A percentile compares a stretch with the other conserved stretches of the same genome.
Conservation (phyloP, 805 yeast species). For the Lipomyces yamanashiensis region DNA sequence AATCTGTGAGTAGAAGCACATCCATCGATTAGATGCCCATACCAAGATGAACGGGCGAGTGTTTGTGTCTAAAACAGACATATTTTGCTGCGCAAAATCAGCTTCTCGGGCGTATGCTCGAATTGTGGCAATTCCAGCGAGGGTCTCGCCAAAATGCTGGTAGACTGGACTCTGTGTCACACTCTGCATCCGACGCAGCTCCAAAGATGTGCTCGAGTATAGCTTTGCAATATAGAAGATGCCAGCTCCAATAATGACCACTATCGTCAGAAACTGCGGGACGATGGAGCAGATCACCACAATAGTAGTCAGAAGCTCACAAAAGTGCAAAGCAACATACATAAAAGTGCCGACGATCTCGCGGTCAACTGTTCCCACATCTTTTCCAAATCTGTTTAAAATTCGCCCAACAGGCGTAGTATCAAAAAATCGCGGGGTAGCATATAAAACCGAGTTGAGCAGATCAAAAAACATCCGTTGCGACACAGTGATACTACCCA, state of each 20-base stretch:
- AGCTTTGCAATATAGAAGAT: conserved; percentile 70
- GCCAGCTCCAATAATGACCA: conserved; percentile 60
- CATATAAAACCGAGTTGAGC: conserved; percentile 66
- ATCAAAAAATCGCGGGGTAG: conserved; percentile 87
- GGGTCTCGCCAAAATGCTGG: conserved; percentile 78
- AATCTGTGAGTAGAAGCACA: conserved; percentile 77
- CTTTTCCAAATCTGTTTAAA: conserved; percentile 94
- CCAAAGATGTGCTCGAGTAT: conserved; percentile 72
- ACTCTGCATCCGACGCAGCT: conserved; percentile 71
- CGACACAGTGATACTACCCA: conserved; percentile 62
- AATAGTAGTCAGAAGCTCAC: conserved; percentile 68
- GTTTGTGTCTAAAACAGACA: conserved; percentile 69
- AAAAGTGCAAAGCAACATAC: conserved; percentile 55
- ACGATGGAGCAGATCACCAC: conserved; percentile 76
- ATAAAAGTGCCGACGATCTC: conserved; percentile 80
- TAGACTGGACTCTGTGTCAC: conserved; percentile 73
- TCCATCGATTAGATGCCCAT: conserved; percentile 91
- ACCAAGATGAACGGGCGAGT: conserved; percentile 90
- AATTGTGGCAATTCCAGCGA: conserved; percentile 75
- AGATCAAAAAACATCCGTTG: conserved; percentile 70
- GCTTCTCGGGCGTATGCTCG: conserved; percentile 68
- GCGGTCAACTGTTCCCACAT: conserved; percentile 90
- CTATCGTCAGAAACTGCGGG: conserved; percentile 79
- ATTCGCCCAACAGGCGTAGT: conserved; percentile 94
- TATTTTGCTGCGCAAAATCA: conserved; percentile 63